Evolutionary conservation across 306 rosid genomes (phyloP), one percentile per base, ranked within the genome.

Genomic region (Ceratonia siliqua): DNA sequence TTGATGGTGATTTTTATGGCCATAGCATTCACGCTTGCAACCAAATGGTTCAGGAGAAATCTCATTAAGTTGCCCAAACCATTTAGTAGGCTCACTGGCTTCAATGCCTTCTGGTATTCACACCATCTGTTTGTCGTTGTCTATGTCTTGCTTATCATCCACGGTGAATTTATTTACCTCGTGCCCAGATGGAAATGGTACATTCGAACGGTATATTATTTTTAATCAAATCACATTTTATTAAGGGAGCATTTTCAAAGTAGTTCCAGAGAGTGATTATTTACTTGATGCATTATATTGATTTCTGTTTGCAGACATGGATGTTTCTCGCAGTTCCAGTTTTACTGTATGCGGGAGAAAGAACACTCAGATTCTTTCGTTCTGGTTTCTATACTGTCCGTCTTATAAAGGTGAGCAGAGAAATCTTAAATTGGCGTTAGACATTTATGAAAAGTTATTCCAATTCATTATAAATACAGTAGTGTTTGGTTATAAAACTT

Each of bases 21-120:
- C 14, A 78, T 92, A 67, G 97, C 99, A 11, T 95, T 95, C 86
- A 92, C 86, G 6, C 99, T 95, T 32, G 98, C 98, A 20, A 95
- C 99, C 28, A 79, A 86, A 59, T 89, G 99, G 99, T 89, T 90
- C 85, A 82, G 99, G 79, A 82, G 92, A 75, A 95, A 83, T 86
- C 87, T 82, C 72, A 78, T 95, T 81, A 92, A 92, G 87, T 86
- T 95, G 22, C 99, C 99, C 41, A 89, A 84, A 83, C 99, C 99
- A 45, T 86, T 95, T 80, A 89, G 83, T 70, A 86, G 96, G 86
- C 91, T 92, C 72, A 95, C 97, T 10, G 99, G 99, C 65, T 95
- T 77, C 87, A 95, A 95, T 62, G 98, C 99, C 68, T 95, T 95
- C 85, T 95, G 99, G 98, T 95, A 95, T 87, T 95, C 99, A 39